Base-by-base conservation (phyloP, 2,329 filamentous ascomycete genomes). In the Ophioceras dolichostomum region DNA sequence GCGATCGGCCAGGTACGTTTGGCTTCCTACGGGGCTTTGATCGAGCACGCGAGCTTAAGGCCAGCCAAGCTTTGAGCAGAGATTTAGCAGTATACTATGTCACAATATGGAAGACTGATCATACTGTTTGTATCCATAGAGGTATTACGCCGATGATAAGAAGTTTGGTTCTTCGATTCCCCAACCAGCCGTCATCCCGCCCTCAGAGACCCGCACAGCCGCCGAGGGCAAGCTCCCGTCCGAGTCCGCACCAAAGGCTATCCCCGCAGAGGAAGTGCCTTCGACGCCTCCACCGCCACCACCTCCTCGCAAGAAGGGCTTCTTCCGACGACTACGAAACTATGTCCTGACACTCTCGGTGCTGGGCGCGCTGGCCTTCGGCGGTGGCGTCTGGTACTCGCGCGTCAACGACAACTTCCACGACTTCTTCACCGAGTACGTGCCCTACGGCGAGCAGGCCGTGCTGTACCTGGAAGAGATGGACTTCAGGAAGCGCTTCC, bases 381-480 rank as follows among this genome's bases (percentile, higher is more conserved):
- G 74, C 39, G 87, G 87, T 46, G 87, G 89, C 47, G 79, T 95
- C 39, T 94, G 83, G 69, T 91, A 94, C 60, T 89, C 91, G 39
- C 77, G 94, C 46, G 73, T 91, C 60, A 94, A 82, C 54, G 91
- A 98, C 67, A 94, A 86, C 63, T 98, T 96, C 73, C 89, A 98
- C 63, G 91, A 98, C 61, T 55, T 95, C 68, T 98, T 98, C 64
- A 96, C 88, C 51, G 88, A 95, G 63, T 98, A 89, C 59, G 64
- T 98, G 14, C 91, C 91, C 17, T 94, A 83, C 48, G 91, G 88
- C 51, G 91, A 98, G 63, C 85, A 94, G 56, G 83, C 83, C 14
- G 89, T 98, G 32, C 76, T 94, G 19, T 96, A 94, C 64, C 79
- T 98, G 37, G 91, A 98, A 62, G 91, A 98, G 64, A 76, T 82